Base-by-base conservation (phyloP, 2,329 filamentous ascomycete genomes). In the Ustilaginoidea virens region DNA sequence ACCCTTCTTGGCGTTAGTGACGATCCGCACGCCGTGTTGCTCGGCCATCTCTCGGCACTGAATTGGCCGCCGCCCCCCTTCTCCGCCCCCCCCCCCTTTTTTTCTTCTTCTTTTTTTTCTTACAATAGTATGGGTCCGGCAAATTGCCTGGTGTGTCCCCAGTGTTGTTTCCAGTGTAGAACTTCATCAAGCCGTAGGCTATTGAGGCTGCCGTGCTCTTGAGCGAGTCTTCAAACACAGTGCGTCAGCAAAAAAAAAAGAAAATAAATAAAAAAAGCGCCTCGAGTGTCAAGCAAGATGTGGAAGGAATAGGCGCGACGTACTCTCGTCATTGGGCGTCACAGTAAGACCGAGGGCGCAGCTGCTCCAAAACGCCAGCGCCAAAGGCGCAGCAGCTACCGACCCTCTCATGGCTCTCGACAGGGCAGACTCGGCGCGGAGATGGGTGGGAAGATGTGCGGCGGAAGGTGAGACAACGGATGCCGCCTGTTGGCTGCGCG, bases 71-170 rank as follows among this genome's bases (percentile, higher is more conserved):
- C n/a, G n/a, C 19, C 19, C 19, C 19, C 19, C 19, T 20, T 20
- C 19, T 20, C n/a, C n/a, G n/a, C n/a, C n/a, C n/a, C n/a, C n/a
- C n/a, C n/a, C n/a, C n/a, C n/a, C n/a, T n/a, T n/a, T n/a, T n/a
- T n/a, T n/a, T n/a, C n/a, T n/a, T n/a, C n/a, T n/a, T n/a, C n/a
- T 10, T 20, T 15, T 12, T 4, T 12, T 18, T 23, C 33, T 34
- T 52, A 55, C 77, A 83, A 48, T 74, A 80, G 41, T 76, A 77
- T 11, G 66, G 67, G 29, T 60, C 56, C 10, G 68, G 68, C 25
- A 73, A 46, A 47, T 72, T 72, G 17, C 68, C 68, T 2, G 69
- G 61, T 0, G 54, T 54, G 38, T 72, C 67, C 32, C 68, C 68
- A 0, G 68, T 69, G 39, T 67, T 63, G 48, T 72, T 71, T 33